Percentiles rank a stretch among this genome's conserved stretches.
These are phyloP conservation scores for Xylariaceae sp. DNA, from an alignment of 2,329 filamentous ascomycete genomes.

Conservation along the genomic window DNA sequence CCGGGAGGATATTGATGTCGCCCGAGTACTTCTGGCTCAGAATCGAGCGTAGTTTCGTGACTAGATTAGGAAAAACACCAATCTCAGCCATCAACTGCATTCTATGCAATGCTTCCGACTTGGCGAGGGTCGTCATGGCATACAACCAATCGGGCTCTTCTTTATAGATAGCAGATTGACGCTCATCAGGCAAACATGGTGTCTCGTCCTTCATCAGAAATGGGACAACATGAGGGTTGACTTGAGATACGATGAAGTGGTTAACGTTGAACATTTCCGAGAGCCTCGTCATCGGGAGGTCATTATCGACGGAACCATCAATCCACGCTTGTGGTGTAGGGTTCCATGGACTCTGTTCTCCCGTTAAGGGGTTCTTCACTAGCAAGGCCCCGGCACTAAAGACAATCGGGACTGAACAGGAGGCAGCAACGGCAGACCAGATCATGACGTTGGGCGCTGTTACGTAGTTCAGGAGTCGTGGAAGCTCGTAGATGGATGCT, in stretches of 20 bases:
- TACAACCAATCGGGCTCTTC: constrained; percentile 56
- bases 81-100: constrained; percentile 76
- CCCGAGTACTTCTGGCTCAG: constrained; percentile 89
- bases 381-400: constrained; percentile 75
- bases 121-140: constrained; percentile 65
- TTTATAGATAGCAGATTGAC: constrained; percentile 31
- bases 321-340: constrained; percentile 82
- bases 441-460: constrained; percentile 93
- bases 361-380: constrained; percentile 79
- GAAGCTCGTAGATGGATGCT: constrained; percentile 80
- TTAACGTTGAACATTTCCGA: constrained; percentile 98
- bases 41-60: constrained; percentile 74
- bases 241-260: constrained; percentile 95
- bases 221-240: constrained; percentile 88
- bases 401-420: constrained; percentile 83
- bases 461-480: constrained; percentile 82
- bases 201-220: constrained; percentile 74
- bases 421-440: constrained; percentile 94
- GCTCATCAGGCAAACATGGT: constrained; percentile 35
- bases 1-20: constrained; percentile 88
- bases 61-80: constrained; percentile 70
- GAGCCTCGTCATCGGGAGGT: constrained; percentile 82
- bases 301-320: constrained; percentile 91
- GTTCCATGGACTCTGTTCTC: constrained; percentile 75
- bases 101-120: constrained; percentile 73